These are phyloP conservation scores for Angomonas desouzai DNA, from an alignment of 208 protist species.

Conservation along the genomic window DNA sequence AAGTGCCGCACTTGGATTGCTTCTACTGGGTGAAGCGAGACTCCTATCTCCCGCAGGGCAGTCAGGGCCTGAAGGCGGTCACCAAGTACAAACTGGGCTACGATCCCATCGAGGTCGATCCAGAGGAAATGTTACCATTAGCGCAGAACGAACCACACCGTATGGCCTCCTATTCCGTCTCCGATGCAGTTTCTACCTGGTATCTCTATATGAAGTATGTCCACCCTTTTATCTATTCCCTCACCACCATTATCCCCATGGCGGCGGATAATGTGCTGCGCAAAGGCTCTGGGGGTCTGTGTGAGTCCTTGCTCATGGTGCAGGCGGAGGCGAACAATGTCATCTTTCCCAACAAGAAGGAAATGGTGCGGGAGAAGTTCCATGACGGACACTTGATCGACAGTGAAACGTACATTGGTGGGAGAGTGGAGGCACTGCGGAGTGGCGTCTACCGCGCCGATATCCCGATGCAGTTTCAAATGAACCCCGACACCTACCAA, in stretches of 20 bases:
- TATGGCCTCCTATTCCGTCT: constrained; percentile 99
- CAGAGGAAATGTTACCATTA: constrained; percentile 99
- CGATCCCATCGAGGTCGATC: constrained; percentile 99
- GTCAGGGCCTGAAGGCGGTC: constrained; percentile 96
- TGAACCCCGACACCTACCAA: constrained; percentile 91
- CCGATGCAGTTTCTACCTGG: constrained; percentile 99
- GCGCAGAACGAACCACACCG: constrained; percentile 94
- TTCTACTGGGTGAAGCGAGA: constrained; percentile 99
- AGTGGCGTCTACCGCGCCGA: constrained; percentile 98
- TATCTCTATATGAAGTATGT: constrained; percentile 99
- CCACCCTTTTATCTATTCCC: constrained; percentile 99
- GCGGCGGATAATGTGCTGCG: constrained; percentile 98
- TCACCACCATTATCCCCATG: constrained; percentile 99
- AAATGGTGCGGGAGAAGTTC: constrained; percentile 83
- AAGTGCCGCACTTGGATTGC: constrained; percentile 97
- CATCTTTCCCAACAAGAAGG: constrained; percentile 99
- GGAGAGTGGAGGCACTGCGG: constrained; percentile 93
- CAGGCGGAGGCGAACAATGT: constrained; percentile 97
- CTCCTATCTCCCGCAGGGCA: constrained; percentile 99
- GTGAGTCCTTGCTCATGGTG: constrained; percentile 99
- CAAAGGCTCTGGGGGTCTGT: constrained; percentile 98
- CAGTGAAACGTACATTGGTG: constrained; percentile 99
- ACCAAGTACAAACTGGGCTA: constrained; percentile 99
- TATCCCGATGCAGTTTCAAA: constrained; percentile 93
- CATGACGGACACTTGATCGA: constrained; percentile 98